phyloP scores from a whole-genome alignment of 495 filamentous ascomycete species.

The Articulospora tetracladia region DNA sequence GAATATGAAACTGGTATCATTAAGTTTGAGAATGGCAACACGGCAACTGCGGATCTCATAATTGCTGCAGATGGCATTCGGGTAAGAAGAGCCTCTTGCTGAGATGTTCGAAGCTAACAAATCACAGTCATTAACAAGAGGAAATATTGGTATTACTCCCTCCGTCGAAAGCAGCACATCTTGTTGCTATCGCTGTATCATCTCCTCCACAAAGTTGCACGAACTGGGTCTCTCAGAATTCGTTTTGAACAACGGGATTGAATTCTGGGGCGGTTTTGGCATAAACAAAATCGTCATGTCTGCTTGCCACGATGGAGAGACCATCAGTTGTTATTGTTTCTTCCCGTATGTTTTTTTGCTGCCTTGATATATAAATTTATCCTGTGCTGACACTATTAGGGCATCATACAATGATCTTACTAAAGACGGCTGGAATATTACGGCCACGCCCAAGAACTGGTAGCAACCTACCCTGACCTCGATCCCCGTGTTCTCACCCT shows the following conservation, averaged over 20 bases:
- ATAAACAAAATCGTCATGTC: constrained; percentile 28
- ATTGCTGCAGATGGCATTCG: constrained; percentile 52
- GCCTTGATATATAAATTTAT: not conserved
- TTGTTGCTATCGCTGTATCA: constrained; percentile 42
- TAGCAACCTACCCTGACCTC: constrained; percentile 19
- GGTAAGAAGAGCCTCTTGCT: constrained; percentile 30
- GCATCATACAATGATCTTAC: not conserved
- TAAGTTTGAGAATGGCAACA: constrained; percentile 49
- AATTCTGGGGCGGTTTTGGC: constrained; percentile 28
- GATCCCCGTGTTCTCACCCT: constrained; percentile 12
- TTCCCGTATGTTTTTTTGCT: constrained; percentile 15
- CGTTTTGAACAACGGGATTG: constrained; percentile 21
- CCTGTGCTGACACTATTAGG: not conserved
- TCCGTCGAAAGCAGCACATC: constrained; percentile 36
- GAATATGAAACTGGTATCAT: constrained; percentile 51
- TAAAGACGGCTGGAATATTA: constrained; percentile 9
- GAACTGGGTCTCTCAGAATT: constrained; percentile 15
- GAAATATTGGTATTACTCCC: constrained; percentile 36
- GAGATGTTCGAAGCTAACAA: constrained; percentile 21
- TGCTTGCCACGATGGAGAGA: constrained; percentile 23
- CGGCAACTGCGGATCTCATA: constrained; percentile 48
- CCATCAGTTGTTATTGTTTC: constrained; percentile 31
- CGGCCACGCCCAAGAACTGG: constrained; percentile 8
- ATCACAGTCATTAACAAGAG: constrained; percentile 8
- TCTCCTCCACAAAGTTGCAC: constrained; percentile 31